These are phyloP conservation scores for Pisolithus albus DNA, from an alignment of 768 basidiomycete species.

Conservation along the genomic window DNA sequence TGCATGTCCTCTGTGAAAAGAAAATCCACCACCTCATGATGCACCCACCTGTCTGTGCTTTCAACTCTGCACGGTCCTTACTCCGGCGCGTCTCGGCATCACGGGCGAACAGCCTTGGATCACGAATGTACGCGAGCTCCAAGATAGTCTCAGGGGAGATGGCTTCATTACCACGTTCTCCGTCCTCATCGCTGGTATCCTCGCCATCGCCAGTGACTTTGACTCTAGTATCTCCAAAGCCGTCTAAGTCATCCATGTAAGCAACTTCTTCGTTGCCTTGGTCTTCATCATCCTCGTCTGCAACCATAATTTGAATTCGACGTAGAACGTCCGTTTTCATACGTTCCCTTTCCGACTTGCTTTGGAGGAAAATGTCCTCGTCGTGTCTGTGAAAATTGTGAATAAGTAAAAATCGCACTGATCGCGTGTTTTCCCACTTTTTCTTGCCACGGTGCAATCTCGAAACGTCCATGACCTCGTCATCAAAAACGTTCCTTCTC, in stretches of 20 bases:
- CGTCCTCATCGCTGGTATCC: conserved; percentile 33
- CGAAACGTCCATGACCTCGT: conserved; percentile 58
- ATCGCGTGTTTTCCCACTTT: conserved; percentile 33
- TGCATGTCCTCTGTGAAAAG: conserved; percentile 14
- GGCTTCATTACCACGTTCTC: conserved; percentile 19
- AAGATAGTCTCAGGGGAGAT: conserved; percentile 54
- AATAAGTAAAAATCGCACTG: conserved; percentile 1
- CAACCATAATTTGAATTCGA: conserved; percentile 59
- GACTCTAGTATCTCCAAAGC: conserved; percentile 33
- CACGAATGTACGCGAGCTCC: conserved; percentile 69
- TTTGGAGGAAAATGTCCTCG: conserved; percentile 39
- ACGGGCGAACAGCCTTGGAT: conserved; percentile 71
- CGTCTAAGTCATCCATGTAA: conserved; percentile 42
- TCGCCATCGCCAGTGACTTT: conserved; percentile 55
- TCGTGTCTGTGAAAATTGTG: conserved; percentile 34
- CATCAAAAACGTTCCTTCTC: conserved; percentile 71
- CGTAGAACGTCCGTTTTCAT: conserved; percentile 83
- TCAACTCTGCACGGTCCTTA: conserved; percentile 60
- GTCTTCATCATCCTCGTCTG: conserved; percentile 54
- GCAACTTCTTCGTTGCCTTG: conserved; percentile 18
- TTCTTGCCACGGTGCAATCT: conserved; percentile 61
- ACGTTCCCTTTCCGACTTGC: conserved; percentile 55
- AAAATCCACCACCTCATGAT: neutral
- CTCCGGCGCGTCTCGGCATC: conserved; percentile 67
- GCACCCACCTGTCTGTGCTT: conserved; percentile 54